Conservation (phyloP, 2,329 filamentous ascomycete genomes). For the Calonectria multiphialidica region DNA sequence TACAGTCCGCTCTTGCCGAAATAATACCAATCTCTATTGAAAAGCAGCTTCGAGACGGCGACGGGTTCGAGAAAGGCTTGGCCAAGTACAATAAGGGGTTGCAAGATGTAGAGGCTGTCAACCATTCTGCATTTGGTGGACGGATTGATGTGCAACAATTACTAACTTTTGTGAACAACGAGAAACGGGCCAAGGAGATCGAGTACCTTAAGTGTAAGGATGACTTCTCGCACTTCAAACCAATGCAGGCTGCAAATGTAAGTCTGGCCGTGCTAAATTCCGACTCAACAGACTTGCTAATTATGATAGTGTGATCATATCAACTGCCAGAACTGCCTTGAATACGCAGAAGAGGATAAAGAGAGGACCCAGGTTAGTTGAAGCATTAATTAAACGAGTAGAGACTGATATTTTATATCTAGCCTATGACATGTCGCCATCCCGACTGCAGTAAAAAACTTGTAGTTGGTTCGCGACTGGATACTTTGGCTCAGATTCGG, state of each 20-base stretch:
- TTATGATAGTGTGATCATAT: slow-evolving; percentile 47
- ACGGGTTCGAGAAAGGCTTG: not conserved
- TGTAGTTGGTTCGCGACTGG: not conserved
- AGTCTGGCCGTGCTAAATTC: not conserved
- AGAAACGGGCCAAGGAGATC: not conserved
- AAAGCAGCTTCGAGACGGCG: slow-evolving; percentile 13
- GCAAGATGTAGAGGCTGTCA: slow-evolving; percentile 1
- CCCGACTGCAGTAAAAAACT: not conserved
- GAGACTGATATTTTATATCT: not conserved
- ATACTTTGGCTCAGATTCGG: slow-evolving; percentile 6
- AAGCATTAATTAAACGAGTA: too few relatives aligned
- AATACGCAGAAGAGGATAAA: rapidly evolving
- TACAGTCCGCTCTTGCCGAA: not conserved
- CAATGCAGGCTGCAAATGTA: slow-evolving; percentile 10
- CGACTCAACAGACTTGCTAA: slow-evolving; percentile 16
- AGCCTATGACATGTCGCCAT: not conserved
- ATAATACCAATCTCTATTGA: not conserved
- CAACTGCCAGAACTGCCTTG: slow-evolving; percentile 45
- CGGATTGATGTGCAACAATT: slow-evolving; percentile 31
- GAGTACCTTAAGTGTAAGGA: slow-evolving; percentile 27
- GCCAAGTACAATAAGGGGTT: slow-evolving; percentile 29
- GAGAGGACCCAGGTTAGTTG: not conserved
- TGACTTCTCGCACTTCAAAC: rapidly evolving
- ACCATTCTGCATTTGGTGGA: slow-evolving; percentile 31
- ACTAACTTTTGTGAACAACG: slow-evolving; percentile 26